A percentile compares a stretch with the other conserved stretches of the same genome.
These are phyloP conservation scores for Pholiota conissans DNA, from an alignment of 768 basidiomycete species.

Conservation along the genomic window DNA sequence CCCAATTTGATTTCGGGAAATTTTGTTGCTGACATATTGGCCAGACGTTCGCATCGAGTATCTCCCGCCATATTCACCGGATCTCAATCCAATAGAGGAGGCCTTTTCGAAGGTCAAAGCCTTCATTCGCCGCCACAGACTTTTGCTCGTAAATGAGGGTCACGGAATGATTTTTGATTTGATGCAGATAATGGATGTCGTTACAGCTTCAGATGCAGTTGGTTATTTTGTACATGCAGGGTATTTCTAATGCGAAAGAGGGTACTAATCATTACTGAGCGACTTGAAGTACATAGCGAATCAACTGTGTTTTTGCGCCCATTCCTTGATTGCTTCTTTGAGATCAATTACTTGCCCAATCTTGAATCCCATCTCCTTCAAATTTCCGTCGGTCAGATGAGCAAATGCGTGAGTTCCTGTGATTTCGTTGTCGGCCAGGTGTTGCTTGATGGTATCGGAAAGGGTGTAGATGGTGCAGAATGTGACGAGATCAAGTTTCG, in stretches of 20 bases:
- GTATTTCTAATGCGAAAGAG: constrained; percentile 20
- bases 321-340: constrained; percentile 19
- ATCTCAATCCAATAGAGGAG: constrained; percentile 40
- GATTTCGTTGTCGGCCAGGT: constrained; percentile 9
- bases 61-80: constrained; percentile 39
- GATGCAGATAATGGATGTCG: constrained; percentile 22
- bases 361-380: constrained; percentile 21
- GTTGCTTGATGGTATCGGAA: constrained; percentile 2
- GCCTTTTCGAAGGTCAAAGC: constrained; percentile 37
- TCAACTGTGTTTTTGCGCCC: constrained; percentile 3
- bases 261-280: background rate
- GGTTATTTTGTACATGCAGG: constrained; percentile 31
- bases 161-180: constrained; percentile 23
- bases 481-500: background rate
- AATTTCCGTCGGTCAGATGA: constrained; percentile 13
- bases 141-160: constrained; percentile 1
- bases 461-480: constrained; percentile 10
- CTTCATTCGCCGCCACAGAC: constrained; percentile 24
- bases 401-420: constrained; percentile 15
- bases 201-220: constrained; percentile 22
- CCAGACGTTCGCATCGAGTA: constrained; percentile 27
- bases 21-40: background rate
- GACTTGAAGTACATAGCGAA: background rate
- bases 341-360: constrained; percentile 17
- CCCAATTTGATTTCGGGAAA: background rate